A percentile compares a stretch with the other conserved stretches of the same genome.
phyloP scores from a whole-genome alignment of 805 yeast species.

The Metschnikowia picachoensis region DNA sequence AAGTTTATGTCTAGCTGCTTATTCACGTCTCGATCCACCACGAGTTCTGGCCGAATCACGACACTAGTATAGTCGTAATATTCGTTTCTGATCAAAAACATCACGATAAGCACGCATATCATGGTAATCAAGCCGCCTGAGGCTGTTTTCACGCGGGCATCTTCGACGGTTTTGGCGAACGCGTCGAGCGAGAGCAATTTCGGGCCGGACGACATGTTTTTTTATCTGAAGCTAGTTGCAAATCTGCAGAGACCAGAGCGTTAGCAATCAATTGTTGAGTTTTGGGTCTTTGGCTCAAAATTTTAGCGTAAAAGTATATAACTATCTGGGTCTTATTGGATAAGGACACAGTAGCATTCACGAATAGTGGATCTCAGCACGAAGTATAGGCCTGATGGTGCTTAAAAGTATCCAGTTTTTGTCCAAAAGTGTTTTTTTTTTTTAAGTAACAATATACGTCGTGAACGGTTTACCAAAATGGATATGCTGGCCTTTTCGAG shows the following conservation, averaged over 20 bases:
- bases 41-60: constrained; percentile 74
- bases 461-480: too few species aligned
- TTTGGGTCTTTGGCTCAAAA: not conserved
- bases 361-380: too few species aligned
- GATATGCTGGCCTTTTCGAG: too few species aligned
- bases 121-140: constrained; percentile 89
- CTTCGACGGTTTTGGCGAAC: constrained; percentile 93
- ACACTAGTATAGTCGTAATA: constrained; percentile 69
- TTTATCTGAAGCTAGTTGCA: not conserved
- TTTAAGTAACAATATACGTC: too few species aligned
- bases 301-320: too few species aligned
- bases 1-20: constrained; percentile 72
- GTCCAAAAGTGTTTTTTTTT: too few species aligned
- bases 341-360: too few species aligned
- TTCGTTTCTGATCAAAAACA: constrained; percentile 66
- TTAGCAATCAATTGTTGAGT: not conserved
- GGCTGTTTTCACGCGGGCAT: constrained; percentile 81
- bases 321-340: too few species aligned
- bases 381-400: too few species aligned
- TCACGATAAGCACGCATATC: constrained; percentile 56
- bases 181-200: constrained; percentile 68
- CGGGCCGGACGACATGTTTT: constrained; percentile 25
- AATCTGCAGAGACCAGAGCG: not conserved
- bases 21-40: constrained; percentile 80
- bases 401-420: too few species aligned